Percentiles rank a stretch among this genome's conserved stretches.
Evolutionary conservation across 2,329 filamentous ascomycete species (phyloP).

Genomic region (Beauveria australis): DNA sequence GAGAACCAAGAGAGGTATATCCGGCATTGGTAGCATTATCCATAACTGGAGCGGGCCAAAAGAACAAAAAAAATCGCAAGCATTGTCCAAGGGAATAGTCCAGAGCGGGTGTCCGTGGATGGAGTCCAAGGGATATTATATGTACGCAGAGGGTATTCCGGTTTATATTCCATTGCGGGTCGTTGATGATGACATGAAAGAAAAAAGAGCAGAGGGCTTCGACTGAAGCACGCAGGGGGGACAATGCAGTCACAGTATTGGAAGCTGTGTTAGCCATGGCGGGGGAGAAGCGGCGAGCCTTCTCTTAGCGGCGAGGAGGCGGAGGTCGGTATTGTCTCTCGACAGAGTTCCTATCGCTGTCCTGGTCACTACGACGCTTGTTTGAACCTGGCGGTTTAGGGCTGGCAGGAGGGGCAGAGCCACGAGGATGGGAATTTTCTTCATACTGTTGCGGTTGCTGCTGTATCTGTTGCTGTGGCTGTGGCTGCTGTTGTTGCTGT

Average conservation of each 20-base stretch:
- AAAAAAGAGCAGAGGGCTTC: slow-evolving; percentile 5
- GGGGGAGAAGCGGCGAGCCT: neutral
- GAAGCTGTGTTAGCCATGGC: neutral
- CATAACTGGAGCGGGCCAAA: slow-evolving; percentile 15
- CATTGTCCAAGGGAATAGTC: slow-evolving; percentile 5
- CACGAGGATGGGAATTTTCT: slow-evolving; percentile 32
- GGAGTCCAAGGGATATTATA: slow-evolving; percentile 1
- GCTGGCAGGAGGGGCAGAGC: slow-evolving; percentile 29
- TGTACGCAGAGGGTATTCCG: neutral
- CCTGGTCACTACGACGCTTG: slow-evolving; percentile 34
- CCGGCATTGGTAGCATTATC: slow-evolving; percentile 17
- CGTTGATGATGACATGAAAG: slow-evolving; percentile 1
- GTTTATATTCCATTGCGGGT: slow-evolving; percentile 8
- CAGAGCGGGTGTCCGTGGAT: slow-evolving; percentile 6
- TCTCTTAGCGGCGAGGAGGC: slow-evolving; percentile 28
- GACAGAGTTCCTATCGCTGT: slow-evolving; percentile 31
- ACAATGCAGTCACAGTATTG: slow-evolving; percentile 18
- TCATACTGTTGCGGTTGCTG: slow-evolving; percentile 37
- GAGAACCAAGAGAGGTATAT: slow-evolving; percentile 6
- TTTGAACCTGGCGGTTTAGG: slow-evolving; percentile 31
- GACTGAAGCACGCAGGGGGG: slow-evolving; percentile 21
- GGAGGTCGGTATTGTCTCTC: slow-evolving; percentile 30
- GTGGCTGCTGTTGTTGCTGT: slow-evolving; percentile 25
- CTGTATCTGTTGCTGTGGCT: slow-evolving; percentile 16
- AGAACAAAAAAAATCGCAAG: slow-evolving; percentile 16